Conservation (phyloP, 2,329 filamentous ascomycete species). For the Sporothrix sp. region DNA sequence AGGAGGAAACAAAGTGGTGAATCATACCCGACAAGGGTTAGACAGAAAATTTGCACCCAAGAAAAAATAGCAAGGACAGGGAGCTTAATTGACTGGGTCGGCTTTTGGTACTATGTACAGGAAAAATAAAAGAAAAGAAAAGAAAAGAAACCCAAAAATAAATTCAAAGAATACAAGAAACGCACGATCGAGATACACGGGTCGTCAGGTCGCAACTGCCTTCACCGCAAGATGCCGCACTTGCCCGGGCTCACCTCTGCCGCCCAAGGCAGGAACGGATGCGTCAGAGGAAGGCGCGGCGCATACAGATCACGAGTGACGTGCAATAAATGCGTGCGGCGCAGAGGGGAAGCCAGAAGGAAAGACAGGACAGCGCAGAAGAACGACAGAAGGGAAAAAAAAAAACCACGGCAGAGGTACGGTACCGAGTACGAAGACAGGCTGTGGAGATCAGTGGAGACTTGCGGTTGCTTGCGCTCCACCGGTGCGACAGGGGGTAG, state of each 20-base stretch:
- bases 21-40: constrained; percentile 7
- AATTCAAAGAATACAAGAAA: neutral
- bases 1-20: constrained; percentile 7
- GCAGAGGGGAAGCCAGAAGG: neutral
- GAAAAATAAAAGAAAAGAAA: neutral
- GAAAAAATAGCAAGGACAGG: constrained; percentile 6
- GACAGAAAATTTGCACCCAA: constrained; percentile 5
- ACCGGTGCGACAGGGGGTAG: constrained; percentile 11
- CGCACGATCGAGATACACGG: neutral
- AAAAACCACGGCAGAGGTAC: neutral
- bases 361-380: neutral
- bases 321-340: neutral
- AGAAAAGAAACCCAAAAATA: too few species aligned
- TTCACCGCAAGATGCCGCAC: constrained; percentile 2
- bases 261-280: too few species aligned
- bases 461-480: constrained; percentile 5
- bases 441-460: constrained; percentile 16
- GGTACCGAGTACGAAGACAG: too few species aligned
- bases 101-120: neutral
- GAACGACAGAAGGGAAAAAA: constrained; percentile 1
- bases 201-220: constrained; percentile 6
- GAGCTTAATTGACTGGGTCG: constrained; percentile 9
- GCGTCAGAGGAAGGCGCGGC: neutral
- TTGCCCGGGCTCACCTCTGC: neutral
- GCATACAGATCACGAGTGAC: neutral